Percentiles rank a stretch among this genome's conserved stretches.
Evolutionary conservation across 345 rosid species (phyloP).

Genomic region (Arabis alpina): DNA sequence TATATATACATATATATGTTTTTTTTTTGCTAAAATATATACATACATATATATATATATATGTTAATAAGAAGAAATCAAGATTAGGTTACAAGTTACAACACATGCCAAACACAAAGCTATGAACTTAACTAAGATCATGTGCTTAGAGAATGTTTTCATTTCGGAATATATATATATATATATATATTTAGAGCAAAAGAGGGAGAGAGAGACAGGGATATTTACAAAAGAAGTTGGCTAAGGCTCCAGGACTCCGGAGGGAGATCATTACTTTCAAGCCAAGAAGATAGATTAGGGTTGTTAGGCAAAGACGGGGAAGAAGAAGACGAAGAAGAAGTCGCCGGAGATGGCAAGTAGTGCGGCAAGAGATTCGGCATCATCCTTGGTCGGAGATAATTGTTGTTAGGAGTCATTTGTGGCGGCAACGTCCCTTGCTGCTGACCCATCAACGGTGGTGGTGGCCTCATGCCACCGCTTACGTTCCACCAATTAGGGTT

Average conservation of each 20-base stretch:
- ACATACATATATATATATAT: background rate
- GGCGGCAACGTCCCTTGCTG: slow-evolving; percentile 44
- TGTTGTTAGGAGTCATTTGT: slow-evolving; percentile 38
- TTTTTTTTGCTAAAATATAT: background rate
- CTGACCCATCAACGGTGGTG: slow-evolving; percentile 47
- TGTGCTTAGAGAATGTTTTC: slow-evolving; percentile 19
- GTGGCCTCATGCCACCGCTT: slow-evolving; percentile 65
- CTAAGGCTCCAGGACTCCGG: slow-evolving; percentile 81
- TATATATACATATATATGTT: background rate
- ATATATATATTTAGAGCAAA: background rate
- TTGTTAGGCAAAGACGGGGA: slow-evolving; percentile 53
- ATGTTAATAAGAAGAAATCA: background rate
- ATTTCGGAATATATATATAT: slow-evolving; percentile 11
- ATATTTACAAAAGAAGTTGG: slow-evolving; percentile 73
- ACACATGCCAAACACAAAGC: slow-evolving; percentile 20
- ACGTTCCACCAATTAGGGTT: slow-evolving; percentile 90
- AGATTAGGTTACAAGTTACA: slow-evolving; percentile 26
- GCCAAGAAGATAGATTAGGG: slow-evolving; percentile 57
- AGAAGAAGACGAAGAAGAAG: slow-evolving; percentile 58
- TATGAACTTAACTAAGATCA: slow-evolving; percentile 26
- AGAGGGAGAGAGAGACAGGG: slow-evolving; percentile 24
- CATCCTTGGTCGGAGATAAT: slow-evolving; percentile 41
- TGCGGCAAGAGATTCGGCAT: slow-evolving; percentile 56
- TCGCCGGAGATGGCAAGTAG: slow-evolving; percentile 50
- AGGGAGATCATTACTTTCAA: slow-evolving; percentile 64